Percentiles rank a stretch among this genome's conserved stretches.
These are phyloP conservation scores for Aspergillus campestris DNA, from an alignment of 495 filamentous ascomycete species.

Conservation along the genomic window DNA sequence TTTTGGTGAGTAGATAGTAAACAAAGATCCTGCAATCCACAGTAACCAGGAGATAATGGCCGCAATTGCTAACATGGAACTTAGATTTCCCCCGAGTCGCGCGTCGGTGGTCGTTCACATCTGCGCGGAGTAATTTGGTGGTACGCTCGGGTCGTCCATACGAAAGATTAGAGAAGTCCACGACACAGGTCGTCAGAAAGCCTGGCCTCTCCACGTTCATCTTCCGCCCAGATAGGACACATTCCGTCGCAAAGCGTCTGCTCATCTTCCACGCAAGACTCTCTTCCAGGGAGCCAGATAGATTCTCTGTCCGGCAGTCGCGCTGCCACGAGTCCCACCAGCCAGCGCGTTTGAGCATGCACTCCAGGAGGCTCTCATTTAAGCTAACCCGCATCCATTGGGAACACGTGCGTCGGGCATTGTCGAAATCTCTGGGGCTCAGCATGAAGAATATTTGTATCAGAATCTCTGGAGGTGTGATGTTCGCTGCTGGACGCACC, in stretches of 20 bases:
- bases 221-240: slow-evolving; percentile 43
- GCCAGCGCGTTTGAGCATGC: slow-evolving; percentile 50
- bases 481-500: slow-evolving; percentile 22
- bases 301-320: slow-evolving; percentile 22
- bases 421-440: slow-evolving; percentile 54
- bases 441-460: slow-evolving; percentile 50
- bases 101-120: slow-evolving; percentile 14
- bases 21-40: slow-evolving; percentile 53
- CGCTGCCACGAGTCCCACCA: slow-evolving; percentile 45
- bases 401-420: slow-evolving; percentile 56
- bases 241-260: slow-evolving; percentile 53
- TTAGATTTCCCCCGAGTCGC: slow-evolving; percentile 9
- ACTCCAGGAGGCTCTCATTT: slow-evolving; percentile 40
- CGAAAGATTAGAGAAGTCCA: slow-evolving; percentile 28
- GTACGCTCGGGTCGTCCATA: background rate
- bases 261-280: slow-evolving; percentile 51
- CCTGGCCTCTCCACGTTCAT: slow-evolving; percentile 31
- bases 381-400: slow-evolving; percentile 59
- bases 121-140: background rate
- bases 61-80: slow-evolving; percentile 53
- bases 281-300: slow-evolving; percentile 13
- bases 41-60: slow-evolving; percentile 49
- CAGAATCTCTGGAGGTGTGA: slow-evolving; percentile 53
- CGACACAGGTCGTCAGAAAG: slow-evolving; percentile 18
- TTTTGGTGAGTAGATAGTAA: slow-evolving; percentile 41